Percentiles rank a stretch among this genome's conserved stretches.
Evolutionary conservation across 2,329 filamentous ascomycete species (phyloP).

Genomic region (Colletotrichum acutatum): DNA sequence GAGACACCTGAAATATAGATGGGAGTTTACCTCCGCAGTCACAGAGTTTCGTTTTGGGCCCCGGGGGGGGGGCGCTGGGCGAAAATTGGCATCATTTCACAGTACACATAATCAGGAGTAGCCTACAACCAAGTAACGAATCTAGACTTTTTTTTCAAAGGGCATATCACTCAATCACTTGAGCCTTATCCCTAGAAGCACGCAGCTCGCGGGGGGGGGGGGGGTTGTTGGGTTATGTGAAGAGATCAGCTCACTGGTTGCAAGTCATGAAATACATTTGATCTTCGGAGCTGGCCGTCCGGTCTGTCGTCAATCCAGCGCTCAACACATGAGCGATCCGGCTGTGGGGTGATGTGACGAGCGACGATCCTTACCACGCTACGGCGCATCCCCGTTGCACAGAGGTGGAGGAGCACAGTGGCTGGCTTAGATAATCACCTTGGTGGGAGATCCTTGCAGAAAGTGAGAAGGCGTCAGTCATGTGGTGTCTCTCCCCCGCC

Average conservation of each 20-base stretch:
- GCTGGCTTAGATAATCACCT: background rate
- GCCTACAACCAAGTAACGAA: background rate
- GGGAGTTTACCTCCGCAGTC: too few relatives aligned
- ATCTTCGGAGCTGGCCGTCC: background rate
- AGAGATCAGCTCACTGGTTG: background rate
- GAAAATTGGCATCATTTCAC: background rate
- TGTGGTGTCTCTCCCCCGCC: slow-evolving; percentile 4
- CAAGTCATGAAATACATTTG: background rate
- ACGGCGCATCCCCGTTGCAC: background rate
- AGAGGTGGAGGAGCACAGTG: too few relatives aligned
- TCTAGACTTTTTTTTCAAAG: slow-evolving; percentile 6
- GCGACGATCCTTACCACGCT: background rate
- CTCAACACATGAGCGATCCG: background rate
- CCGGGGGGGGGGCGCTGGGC: slow-evolving; percentile 1
- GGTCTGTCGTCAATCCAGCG: background rate
- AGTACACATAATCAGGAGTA: background rate
- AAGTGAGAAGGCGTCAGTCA: background rate
- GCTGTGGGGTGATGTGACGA: background rate
- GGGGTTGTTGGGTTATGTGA: too few relatives aligned
- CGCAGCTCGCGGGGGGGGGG: too few relatives aligned
- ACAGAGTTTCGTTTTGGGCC: background rate
- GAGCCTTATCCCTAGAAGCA: background rate
- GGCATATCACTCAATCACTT: background rate
- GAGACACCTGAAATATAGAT: background rate
- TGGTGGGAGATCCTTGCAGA: background rate